Evolutionary conservation across 2,329 filamentous ascomycete species (phyloP).

Genomic region (Trichoderma atrobrunneum): DNA sequence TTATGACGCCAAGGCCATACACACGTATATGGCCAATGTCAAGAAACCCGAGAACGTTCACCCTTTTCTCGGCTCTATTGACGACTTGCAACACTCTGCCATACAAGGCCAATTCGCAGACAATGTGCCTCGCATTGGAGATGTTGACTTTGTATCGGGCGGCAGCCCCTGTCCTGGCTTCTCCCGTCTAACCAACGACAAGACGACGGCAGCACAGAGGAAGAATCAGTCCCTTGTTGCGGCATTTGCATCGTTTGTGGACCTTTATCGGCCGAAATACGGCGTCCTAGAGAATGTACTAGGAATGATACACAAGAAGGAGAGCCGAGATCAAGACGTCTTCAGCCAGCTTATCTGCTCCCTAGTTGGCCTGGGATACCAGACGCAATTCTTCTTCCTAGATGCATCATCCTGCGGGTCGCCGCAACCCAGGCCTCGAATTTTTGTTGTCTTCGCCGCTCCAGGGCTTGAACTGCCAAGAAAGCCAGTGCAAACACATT

Average conservation of each 20-base stretch:
- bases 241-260: slow-evolving; percentile 70
- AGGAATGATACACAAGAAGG: slow-evolving; percentile 54
- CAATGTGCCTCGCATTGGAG: slow-evolving; percentile 56
- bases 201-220: slow-evolving; percentile 52
- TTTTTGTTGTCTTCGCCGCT: slow-evolving; percentile 71
- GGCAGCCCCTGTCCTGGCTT: slow-evolving; percentile 80
- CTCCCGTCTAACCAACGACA: slow-evolving; percentile 60
- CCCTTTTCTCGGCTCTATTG: slow-evolving; percentile 69
- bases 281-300: slow-evolving; percentile 76
- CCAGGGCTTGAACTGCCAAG: slow-evolving; percentile 58
- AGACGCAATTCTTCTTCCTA: slow-evolving; percentile 63
- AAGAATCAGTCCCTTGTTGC: slow-evolving; percentile 76
- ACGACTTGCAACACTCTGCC: slow-evolving; percentile 59
- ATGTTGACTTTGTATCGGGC: slow-evolving; percentile 66
- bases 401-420: slow-evolving; percentile 69
- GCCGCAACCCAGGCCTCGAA: slow-evolving; percentile 61
- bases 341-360: slow-evolving; percentile 71
- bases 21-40: slow-evolving; percentile 70
- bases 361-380: slow-evolving; percentile 74
- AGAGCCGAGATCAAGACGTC: slow-evolving; percentile 56
- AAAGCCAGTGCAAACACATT: slow-evolving; percentile 60
- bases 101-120: slow-evolving; percentile 48
- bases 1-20: slow-evolving; percentile 59
- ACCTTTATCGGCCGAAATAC: slow-evolving; percentile 72
- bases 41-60: slow-evolving; percentile 39